These are phyloP conservation scores for Rubus idaeus DNA, from an alignment of 306 rosid species.

Conservation along the genomic window DNA sequence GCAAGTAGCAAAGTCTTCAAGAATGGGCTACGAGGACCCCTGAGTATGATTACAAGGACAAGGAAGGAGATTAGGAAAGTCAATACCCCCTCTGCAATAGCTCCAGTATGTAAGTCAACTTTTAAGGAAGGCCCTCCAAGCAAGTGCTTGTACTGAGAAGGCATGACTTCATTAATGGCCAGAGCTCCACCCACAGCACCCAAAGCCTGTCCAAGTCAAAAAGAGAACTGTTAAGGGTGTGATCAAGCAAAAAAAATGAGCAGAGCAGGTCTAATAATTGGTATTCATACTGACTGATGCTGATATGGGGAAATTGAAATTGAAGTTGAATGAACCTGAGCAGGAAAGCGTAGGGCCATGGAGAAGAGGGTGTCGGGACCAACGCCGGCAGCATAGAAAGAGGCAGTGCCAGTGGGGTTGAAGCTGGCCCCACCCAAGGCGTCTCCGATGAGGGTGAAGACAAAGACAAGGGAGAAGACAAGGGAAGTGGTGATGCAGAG, in stretches of 20 bases:
- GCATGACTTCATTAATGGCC: conserved; percentile 69
- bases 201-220: conserved; percentile 41
- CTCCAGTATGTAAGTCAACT: conserved; percentile 83
- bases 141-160: conserved; percentile 63
- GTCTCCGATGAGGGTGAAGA: conserved; percentile 54
- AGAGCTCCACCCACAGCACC: conserved; percentile 88
- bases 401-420: conserved; percentile 78
- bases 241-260: too few species aligned
- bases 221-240: too few species aligned
- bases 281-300: too few species aligned
- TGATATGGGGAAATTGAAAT: too few species aligned
- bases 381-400: conserved; percentile 72
- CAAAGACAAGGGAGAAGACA: conserved; percentile 56
- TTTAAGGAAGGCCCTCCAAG: conserved; percentile 82
- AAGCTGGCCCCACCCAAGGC: conserved; percentile 90
- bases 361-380: conserved; percentile 72
- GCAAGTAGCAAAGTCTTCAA: conserved; percentile 66
- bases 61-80: conserved; percentile 67
- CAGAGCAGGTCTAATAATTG: too few species aligned
- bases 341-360: conserved; percentile 89
- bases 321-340: too few species aligned
- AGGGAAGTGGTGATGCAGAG: conserved; percentile 53
- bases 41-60: conserved; percentile 67
- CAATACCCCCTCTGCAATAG: conserved; percentile 74
- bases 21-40: conserved; percentile 63